A percentile compares a stretch with the other conserved stretches of the same genome.
Evolutionary conservation across 148 eudicot species (phyloP).

Genomic region (Silene conica): DNA sequence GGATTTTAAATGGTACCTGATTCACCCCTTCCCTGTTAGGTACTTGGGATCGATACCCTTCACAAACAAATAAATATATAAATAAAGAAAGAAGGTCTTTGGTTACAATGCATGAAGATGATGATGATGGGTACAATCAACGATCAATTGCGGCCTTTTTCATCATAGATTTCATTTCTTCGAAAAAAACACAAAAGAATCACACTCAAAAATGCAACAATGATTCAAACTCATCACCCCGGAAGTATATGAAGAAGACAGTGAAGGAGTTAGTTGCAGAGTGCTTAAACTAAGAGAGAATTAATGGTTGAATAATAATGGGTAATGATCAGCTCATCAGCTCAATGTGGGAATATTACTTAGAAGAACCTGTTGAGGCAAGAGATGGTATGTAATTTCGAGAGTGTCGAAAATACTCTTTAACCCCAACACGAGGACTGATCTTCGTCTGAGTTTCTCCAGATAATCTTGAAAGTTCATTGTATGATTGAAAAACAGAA

Average conservation of each 20-base stretch:
- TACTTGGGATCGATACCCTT: no score
- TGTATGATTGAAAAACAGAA: constrained; percentile 55
- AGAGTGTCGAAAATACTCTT: constrained; percentile 71
- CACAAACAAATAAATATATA: no score
- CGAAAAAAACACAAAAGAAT: not conserved
- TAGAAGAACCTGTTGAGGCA: constrained; percentile 77
- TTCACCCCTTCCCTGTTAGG: no score
- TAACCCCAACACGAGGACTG: constrained; percentile 52
- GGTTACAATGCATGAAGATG: not conserved
- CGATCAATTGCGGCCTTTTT: not conserved
- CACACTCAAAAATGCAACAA: constrained; percentile 1
- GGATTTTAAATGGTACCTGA: no score
- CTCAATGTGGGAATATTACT: constrained; percentile 2
- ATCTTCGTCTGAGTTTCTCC: constrained; percentile 48
- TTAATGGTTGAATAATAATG: no score
- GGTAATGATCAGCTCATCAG: no score
- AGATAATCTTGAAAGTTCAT: constrained; percentile 63
- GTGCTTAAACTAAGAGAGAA: not conserved
- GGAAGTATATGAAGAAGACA: no score
- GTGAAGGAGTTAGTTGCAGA: constrained; percentile 7
- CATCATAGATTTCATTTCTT: not conserved
- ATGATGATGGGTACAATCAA: not conserved
- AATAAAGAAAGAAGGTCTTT: no score
- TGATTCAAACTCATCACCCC: not conserved
- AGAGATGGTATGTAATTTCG: constrained; percentile 51